Conservation (phyloP, 2,329 filamentous ascomycete genomes). For the Teratosphaeriaceae sp. region DNA sequence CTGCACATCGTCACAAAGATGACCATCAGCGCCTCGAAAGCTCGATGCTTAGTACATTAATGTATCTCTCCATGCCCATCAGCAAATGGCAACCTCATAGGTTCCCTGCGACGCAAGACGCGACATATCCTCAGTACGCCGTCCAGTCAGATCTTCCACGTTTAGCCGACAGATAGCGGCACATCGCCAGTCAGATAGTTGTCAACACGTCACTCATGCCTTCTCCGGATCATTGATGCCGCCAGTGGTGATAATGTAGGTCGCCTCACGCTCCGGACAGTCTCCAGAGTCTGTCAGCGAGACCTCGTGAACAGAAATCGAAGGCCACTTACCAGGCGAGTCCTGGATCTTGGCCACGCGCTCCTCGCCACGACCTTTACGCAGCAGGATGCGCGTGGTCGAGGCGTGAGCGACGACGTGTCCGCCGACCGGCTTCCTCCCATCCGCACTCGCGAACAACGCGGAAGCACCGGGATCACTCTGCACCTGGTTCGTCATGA, state of each 20-base stretch:
- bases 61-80: no score
- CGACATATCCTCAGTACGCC: no score
- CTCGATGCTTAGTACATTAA: no score
- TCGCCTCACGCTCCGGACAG: conserved; percentile 62
- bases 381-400: conserved; percentile 57
- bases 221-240: conserved; percentile 64
- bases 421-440: conserved; percentile 59
- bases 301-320: background rate
- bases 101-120: no score
- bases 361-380: conserved; percentile 64
- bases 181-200: background rate
- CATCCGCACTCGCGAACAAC: conserved; percentile 61
- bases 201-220: conserved; percentile 32
- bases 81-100: no score
- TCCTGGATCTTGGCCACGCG: conserved; percentile 64
- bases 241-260: conserved; percentile 63
- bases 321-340: conserved; percentile 49
- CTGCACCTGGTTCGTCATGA: conserved; percentile 67
- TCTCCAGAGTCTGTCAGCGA: no score
- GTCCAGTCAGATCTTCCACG: background rate
- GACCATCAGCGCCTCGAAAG: background rate
- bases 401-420: conserved; percentile 65
- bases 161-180: background rate
- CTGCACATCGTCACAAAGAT: no score
- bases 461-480: conserved; percentile 63